These are phyloP conservation scores for Prunus fruticosa DNA, from an alignment of 306 rosid genomes.

Conservation along the genomic window DNA sequence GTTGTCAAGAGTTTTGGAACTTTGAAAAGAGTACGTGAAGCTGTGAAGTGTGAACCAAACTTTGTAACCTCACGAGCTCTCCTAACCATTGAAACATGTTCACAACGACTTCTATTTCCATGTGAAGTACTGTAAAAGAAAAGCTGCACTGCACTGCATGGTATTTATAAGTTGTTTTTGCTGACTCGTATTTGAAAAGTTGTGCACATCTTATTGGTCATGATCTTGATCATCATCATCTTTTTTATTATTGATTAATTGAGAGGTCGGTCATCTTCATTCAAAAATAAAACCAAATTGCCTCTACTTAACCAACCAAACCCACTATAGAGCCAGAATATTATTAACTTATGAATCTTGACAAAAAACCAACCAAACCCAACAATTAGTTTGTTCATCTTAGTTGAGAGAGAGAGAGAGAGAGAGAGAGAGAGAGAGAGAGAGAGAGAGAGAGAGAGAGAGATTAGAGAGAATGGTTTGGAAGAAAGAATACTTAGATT, in stretches of 20 bases:
- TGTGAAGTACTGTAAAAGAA: background rate
- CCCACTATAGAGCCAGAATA: conserved; percentile 3
- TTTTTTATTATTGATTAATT: background rate
- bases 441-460: no score
- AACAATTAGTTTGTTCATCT: background rate
- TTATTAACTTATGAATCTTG: background rate
- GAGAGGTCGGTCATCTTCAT: background rate
- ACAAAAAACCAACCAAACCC: background rate
- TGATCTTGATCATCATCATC: background rate
- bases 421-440: conserved; percentile 4
- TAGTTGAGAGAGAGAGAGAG: background rate
- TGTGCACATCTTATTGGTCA: background rate
- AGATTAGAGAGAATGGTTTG: conserved; percentile 13
- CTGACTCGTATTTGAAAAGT: background rate
- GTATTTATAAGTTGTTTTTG: background rate
- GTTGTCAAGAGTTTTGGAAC: no score
- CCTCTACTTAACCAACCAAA: conserved; percentile 4
- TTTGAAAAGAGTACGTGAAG: background rate
- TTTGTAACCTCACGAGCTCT: background rate
- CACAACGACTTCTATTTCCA: background rate
- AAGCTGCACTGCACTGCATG: background rate
- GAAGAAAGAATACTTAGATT: conserved; percentile 16
- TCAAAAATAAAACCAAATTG: background rate
- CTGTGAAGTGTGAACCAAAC: background rate
- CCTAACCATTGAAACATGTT: background rate